phyloP scores from a whole-genome alignment of 768 basidiomycete genomes.

The Amanita exitialis region DNA sequence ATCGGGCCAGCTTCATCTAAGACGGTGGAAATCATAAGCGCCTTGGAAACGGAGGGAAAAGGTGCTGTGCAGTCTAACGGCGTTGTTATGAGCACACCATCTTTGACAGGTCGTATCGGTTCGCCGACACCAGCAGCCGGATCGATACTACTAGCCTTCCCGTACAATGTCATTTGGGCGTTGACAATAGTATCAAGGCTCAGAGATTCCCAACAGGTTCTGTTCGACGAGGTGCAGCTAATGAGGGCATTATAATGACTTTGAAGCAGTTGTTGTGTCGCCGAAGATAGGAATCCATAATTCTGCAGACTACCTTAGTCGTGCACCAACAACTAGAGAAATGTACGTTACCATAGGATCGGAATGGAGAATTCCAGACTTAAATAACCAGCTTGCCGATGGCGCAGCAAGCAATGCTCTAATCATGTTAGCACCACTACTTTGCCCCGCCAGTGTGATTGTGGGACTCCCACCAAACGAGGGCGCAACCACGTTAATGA shows the following conservation, averaged over 20 bases:
- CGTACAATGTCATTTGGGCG: conserved; percentile 37
- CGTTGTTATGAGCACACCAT: conserved; percentile 59
- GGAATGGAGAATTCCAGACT: conserved; percentile 73
- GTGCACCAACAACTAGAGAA: background rate
- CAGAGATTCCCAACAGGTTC: conserved; percentile 39
- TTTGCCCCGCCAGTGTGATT: conserved; percentile 77
- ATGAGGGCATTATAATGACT: conserved; percentile 37
- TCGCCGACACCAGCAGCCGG: conserved; percentile 39
- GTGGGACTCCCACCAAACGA: conserved; percentile 57
- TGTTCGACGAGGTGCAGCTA: conserved; percentile 34
- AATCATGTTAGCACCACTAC: conserved; percentile 70
- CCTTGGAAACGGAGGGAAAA: conserved; percentile 53
- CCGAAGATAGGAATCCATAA: conserved; percentile 55
- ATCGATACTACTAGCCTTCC: conserved; percentile 33
- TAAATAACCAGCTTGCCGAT: conserved; percentile 61
- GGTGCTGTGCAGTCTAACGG: conserved; percentile 51
- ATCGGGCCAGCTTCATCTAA: conserved; percentile 61
- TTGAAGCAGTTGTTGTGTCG: conserved; percentile 46
- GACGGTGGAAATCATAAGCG: conserved; percentile 64
- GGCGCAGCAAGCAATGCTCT: conserved; percentile 68
- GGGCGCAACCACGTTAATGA: conserved; percentile 45
- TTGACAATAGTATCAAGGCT: conserved; percentile 41
- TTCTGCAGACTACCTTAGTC: conserved; percentile 29
- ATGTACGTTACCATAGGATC: conserved; percentile 64
- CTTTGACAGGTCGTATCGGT: conserved; percentile 60